These are phyloP conservation scores for Saccharum hybrid DNA, from an alignment of 202 grass and related monocot species.

Conservation along the genomic window DNA sequence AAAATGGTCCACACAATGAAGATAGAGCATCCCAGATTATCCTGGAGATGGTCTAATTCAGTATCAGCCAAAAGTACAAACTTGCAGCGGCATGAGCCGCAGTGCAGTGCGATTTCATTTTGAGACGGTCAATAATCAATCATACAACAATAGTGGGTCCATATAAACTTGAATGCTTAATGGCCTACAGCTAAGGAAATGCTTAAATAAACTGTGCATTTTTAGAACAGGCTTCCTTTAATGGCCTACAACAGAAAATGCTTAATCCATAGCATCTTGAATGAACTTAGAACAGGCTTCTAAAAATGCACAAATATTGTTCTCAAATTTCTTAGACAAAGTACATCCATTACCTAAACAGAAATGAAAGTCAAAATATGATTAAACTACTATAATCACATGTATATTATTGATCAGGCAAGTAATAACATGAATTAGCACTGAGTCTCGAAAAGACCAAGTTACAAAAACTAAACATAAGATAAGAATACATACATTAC, in stretches of 20 bases:
- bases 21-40: conserved; percentile 21
- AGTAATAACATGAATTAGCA: conserved; percentile 32
- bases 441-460: conserved; percentile 32
- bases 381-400: conserved; percentile 28
- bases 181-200: background rate
- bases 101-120: background rate
- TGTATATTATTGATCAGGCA: background rate
- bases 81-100: background rate
- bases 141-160: background rate
- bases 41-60: conserved; percentile 21
- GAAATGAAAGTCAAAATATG: conserved; percentile 18
- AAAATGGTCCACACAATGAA: background rate
- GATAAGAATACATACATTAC: conserved; percentile 73
- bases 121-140: conserved; percentile 12
- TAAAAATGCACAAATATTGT: conserved; percentile 7
- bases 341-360: background rate
- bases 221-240: background rate
- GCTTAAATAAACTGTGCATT: conserved; percentile 2
- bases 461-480: conserved; percentile 44
- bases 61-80: conserved; percentile 19
- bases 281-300: background rate
- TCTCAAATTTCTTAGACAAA: conserved; percentile 24
- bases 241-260: background rate
- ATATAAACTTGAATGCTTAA: conserved; percentile 12
- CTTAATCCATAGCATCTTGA: conserved; percentile 26